Conservation (phyloP, 495 filamentous ascomycete species). For the Sphaerosporella brunnea region DNA sequence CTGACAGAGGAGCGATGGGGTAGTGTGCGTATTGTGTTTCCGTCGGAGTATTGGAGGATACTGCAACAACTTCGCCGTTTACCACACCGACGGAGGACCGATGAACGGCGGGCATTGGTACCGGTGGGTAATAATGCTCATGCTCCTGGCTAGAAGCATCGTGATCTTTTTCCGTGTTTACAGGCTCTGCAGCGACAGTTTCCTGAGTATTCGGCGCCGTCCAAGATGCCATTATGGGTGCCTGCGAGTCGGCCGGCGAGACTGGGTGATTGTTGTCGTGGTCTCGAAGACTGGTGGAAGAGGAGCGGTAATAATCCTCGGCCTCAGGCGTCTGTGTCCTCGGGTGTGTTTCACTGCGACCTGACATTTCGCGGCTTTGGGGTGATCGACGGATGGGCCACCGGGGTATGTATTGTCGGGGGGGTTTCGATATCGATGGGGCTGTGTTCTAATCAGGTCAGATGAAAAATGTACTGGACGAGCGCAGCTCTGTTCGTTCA, state of each 20-base stretch:
- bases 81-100: slow-evolving; percentile 14
- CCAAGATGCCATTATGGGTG: slow-evolving; percentile 15
- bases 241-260: slow-evolving; percentile 24
- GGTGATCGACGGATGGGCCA: not conserved
- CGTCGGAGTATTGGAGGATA: slow-evolving; percentile 3
- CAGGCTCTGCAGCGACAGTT: too few relatives aligned
- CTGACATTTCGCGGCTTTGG: not conserved
- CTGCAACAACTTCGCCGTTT: slow-evolving; percentile 4
- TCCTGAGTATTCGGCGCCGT: too few relatives aligned
- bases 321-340: slow-evolving; percentile 11
- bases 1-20: slow-evolving; percentile 21
- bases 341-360: not conserved
- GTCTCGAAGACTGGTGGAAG: slow-evolving; percentile 9
- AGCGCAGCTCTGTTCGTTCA: slow-evolving; percentile 2
- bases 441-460: slow-evolving; percentile 2
- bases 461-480: not conserved
- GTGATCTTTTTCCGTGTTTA: too few relatives aligned
- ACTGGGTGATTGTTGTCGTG: slow-evolving; percentile 9
- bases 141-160: too few relatives aligned
- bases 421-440: too few relatives aligned
- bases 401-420: too few relatives aligned
- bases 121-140: slow-evolving; percentile 10
- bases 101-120: slow-evolving; percentile 8
- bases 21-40: slow-evolving; percentile 12
- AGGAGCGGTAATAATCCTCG: slow-evolving; percentile 21